Conservation (phyloP, 176 grass and related monocot genomes). For the Pharus latifolius region DNA sequence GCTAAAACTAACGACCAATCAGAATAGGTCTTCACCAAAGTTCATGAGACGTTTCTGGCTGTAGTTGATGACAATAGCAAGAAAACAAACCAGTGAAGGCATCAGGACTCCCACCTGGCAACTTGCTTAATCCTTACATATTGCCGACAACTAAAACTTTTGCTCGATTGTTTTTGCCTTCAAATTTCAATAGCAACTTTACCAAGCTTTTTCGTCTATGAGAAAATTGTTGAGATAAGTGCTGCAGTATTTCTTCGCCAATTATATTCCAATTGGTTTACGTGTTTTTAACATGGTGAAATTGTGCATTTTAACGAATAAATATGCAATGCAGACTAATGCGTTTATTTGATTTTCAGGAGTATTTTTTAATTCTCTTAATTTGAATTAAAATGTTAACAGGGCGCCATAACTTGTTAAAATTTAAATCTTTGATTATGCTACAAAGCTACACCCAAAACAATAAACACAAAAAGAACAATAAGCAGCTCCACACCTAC, state of each 20-base stretch:
- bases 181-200: not conserved
- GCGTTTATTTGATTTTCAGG: not conserved
- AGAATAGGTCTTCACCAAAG: not conserved
- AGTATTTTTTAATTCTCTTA: not conserved
- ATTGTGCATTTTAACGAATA: not conserved
- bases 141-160: not conserved
- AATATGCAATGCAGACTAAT: no score
- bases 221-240: not conserved
- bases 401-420: not conserved
- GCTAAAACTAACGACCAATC: slow-evolving; percentile 11
- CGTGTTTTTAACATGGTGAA: not conserved
- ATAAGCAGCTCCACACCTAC: not conserved
- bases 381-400: not conserved
- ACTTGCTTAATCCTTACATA: not conserved
- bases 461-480: not conserved
- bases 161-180: not conserved
- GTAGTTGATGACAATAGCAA: not conserved
- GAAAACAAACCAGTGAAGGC: not conserved
- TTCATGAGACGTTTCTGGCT: slow-evolving; percentile 1
- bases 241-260: not conserved
- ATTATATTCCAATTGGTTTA: not conserved
- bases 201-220: not conserved
- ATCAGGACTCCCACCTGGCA: not conserved
- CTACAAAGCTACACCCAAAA: not conserved
- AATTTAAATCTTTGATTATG: not conserved